Conservation (phyloP, 2,329 filamentous ascomycete genomes). For the Trichophyton equinum region DNA sequence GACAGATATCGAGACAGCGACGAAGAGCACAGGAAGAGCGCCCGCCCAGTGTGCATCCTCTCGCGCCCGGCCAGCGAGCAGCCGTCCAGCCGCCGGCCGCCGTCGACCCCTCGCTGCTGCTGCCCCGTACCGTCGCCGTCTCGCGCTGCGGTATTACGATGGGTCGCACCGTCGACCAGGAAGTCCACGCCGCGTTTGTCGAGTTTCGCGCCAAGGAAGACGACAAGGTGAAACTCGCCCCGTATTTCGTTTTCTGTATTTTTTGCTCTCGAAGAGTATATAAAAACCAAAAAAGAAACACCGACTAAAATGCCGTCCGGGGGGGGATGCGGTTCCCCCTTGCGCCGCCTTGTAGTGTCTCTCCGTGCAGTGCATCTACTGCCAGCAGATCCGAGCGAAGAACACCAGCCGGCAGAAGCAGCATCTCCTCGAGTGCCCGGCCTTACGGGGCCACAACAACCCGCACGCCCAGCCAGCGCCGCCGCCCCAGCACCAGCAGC, state of each 20-base stretch:
- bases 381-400: constrained; percentile 41
- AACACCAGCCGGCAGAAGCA: constrained; percentile 42
- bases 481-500: constrained; percentile 5
- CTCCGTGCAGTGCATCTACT: constrained; percentile 42
- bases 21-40: neutral
- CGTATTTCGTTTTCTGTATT: too few species aligned
- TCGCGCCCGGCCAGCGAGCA: constrained; percentile 2
- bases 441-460: constrained; percentile 35
- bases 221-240: constrained; percentile 31
- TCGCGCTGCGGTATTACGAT: constrained; percentile 22
- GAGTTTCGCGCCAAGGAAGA: constrained; percentile 43
- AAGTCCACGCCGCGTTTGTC: constrained; percentile 41
- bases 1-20: too few species aligned
- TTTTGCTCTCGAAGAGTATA: too few species aligned
- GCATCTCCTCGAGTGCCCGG: constrained; percentile 39
- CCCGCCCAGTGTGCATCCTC: neutral
- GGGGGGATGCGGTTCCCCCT: neutral
- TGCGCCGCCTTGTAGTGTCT: constrained; percentile 29
- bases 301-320: neutral
- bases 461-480: constrained; percentile 30
- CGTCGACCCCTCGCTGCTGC: constrained; percentile 15
- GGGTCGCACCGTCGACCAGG: constrained; percentile 41
- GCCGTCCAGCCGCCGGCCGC: constrained; percentile 13
- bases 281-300: neutral
- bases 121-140: constrained; percentile 12